Conservation (phyloP, 306 rosid genomes). For the Gastrolobium bilobum region DNA sequence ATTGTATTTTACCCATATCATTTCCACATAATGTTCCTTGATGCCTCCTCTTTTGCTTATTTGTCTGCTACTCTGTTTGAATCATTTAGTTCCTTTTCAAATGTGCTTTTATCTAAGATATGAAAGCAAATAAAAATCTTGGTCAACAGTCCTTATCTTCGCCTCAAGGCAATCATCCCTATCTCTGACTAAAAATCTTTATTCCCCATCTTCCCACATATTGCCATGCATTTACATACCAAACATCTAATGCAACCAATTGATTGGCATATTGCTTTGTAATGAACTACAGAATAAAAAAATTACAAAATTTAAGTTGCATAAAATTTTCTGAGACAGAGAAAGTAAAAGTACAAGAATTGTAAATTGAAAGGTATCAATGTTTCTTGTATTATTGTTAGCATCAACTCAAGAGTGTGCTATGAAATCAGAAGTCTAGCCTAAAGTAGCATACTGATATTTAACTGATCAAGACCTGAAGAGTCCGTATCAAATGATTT, state of each 20-base stretch:
- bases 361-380: background rate
- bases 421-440: background rate
- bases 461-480: background rate
- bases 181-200: conserved; percentile 16
- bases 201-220: background rate
- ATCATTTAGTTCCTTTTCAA: background rate
- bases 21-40: background rate
- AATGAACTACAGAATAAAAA: background rate
- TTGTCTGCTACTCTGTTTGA: background rate
- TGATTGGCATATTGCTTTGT: background rate
- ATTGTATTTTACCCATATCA: conserved; percentile 12
- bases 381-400: background rate
- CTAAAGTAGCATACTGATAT: background rate
- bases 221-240: conserved; percentile 18
- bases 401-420: background rate
- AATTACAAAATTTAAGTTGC: background rate
- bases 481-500: background rate
- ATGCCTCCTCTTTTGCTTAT: background rate
- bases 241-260: conserved; percentile 16
- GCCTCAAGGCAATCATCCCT: background rate
- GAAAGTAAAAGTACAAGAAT: background rate
- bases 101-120: background rate
- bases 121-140: background rate
- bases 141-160: background rate
- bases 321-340: background rate